Evolutionary conservation across 345 rosid species (phyloP).

Genomic region (Gossypium turneri): DNA sequence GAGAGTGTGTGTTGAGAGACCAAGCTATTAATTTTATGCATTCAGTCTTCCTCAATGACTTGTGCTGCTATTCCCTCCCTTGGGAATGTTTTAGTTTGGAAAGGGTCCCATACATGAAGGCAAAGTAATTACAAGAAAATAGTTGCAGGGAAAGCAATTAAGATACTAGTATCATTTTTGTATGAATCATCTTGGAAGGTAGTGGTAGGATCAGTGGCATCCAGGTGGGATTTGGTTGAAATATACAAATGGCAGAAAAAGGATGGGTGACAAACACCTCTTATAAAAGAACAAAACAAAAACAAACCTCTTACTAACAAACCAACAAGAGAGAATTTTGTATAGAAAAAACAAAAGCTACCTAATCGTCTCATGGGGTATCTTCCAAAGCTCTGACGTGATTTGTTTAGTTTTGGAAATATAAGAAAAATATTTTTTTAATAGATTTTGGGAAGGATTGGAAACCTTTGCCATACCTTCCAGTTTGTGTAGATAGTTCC

Average conservation of each 20-base stretch:
- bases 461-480: neutral
- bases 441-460: neutral
- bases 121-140: neutral
- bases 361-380: neutral
- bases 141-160: neutral
- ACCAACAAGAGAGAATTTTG: neutral
- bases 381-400: neutral
- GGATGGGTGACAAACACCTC: neutral
- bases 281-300: too few relatives aligned
- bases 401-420: neutral
- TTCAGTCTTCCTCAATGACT: too few relatives aligned
- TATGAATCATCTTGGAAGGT: neutral
- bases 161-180: neutral
- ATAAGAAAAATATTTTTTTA: neutral
- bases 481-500: neutral
- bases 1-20: too few relatives aligned
- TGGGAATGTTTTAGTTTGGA: neutral
- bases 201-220: too few relatives aligned
- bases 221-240: constrained; percentile 2
- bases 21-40: too few relatives aligned
- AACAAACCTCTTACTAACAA: neutral
- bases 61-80: too few relatives aligned
- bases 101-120: too few relatives aligned
- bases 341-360: neutral
- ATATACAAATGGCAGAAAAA: neutral